phyloP scores from a whole-genome alignment of 2,329 filamentous ascomycete genomes.

The Ilyonectria mors-panacis region DNA sequence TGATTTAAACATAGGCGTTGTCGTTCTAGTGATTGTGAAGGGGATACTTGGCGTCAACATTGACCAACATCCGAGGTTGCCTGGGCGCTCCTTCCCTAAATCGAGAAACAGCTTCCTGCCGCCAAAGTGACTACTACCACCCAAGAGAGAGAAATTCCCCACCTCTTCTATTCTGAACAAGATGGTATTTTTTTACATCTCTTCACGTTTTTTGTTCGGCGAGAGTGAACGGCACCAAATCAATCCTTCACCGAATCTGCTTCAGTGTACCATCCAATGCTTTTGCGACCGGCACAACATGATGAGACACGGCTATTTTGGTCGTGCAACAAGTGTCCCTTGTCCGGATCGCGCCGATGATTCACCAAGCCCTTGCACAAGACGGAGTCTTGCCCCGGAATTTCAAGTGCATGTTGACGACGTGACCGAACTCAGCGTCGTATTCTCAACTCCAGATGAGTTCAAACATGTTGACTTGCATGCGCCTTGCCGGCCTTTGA shows the following conservation, averaged over 20 bases:
- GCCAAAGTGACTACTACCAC: neutral
- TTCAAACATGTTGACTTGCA: slow-evolving; percentile 36
- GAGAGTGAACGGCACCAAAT: neutral
- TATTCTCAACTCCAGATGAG: slow-evolving; percentile 32
- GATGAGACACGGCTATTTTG: neutral
- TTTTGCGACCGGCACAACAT: neutral
- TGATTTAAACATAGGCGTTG: neutral
- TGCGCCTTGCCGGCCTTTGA: neutral
- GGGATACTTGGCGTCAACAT: neutral
- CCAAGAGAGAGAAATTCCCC: neutral
- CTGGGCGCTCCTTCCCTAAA: neutral
- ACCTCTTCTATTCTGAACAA: neutral
- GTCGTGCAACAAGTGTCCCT: slow-evolving; percentile 23
- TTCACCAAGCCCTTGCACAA: neutral
- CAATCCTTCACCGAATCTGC: neutral
- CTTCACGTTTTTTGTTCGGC: neutral
- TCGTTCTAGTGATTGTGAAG: neutral
- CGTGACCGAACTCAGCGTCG: neutral
- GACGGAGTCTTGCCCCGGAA: slow-evolving; percentile 7
- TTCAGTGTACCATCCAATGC: neutral
- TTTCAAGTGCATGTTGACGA: slow-evolving; percentile 4
- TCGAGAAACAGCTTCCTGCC: neutral
- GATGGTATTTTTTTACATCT: neutral
- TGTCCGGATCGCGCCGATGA: neutral
- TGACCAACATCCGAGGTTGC: neutral